phyloP scores from a whole-genome alignment of 306 rosid species.

The Glycine soja region DNA sequence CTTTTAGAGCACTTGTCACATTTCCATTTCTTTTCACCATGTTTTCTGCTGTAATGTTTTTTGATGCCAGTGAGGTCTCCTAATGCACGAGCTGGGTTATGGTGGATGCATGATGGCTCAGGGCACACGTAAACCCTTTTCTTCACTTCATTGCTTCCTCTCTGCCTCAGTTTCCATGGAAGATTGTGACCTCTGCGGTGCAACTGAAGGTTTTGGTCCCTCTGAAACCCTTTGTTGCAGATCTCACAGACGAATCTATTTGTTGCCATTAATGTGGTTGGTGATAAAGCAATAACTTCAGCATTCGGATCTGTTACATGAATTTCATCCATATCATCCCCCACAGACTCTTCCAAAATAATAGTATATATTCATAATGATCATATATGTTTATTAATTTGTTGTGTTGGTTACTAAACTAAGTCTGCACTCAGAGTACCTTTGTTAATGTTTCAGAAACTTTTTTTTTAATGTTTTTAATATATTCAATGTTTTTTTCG shows the following conservation, averaged over 20 bases:
- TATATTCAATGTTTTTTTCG: no score
- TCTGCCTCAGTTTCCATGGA: slow-evolving; percentile 82
- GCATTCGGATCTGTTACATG: slow-evolving; percentile 69
- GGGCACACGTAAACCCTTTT: slow-evolving; percentile 82
- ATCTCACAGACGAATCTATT: slow-evolving; percentile 79
- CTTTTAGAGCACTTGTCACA: slow-evolving; percentile 45
- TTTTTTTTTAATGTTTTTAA: no score
- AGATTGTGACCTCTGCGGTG: slow-evolving; percentile 85
- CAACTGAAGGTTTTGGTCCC: slow-evolving; percentile 83
- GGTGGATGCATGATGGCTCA: slow-evolving; percentile 46
- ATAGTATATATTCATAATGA: no score
- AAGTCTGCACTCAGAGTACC: background rate
- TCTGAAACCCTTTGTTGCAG: slow-evolving; percentile 56
- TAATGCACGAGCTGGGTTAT: slow-evolving; percentile 70
- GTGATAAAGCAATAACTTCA: slow-evolving; percentile 78
- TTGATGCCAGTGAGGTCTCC: slow-evolving; percentile 85
- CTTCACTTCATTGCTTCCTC: slow-evolving; percentile 61
- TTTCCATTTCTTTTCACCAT: slow-evolving; percentile 85
- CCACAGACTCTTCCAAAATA: background rate
- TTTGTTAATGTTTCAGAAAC: background rate
- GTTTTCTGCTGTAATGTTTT: slow-evolving; percentile 77
- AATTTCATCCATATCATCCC: slow-evolving; percentile 11
- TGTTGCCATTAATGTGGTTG: slow-evolving; percentile 78
- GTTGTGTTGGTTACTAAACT: background rate
- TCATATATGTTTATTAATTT: no score